Base-by-base conservation (phyloP, 176 grass and related monocot genomes). In the Luzula sylvatica region DNA sequence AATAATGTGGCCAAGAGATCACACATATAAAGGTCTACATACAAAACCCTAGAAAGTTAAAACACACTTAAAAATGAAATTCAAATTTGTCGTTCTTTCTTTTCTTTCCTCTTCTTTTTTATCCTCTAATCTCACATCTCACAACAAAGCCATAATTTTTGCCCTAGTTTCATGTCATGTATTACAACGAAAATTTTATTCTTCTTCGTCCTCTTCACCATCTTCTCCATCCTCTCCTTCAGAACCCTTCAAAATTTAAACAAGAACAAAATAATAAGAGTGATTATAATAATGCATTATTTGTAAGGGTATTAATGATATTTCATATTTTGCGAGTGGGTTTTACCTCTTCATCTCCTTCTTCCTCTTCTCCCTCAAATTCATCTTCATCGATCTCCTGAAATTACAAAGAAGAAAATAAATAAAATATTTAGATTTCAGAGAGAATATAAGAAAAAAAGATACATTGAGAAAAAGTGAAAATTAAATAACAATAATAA, bases 351-450 rank as follows among this genome's bases (percentile, higher is more conserved):
- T 95, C 89, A 2, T 89, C 80, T 7, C 9, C 30, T 3, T 89
- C 86, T 0, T 87, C 90, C 0, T 88, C 84, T 38, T 76, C 84
- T 40, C 52, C 75, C 44, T 73, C 78, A 73, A 86, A 77, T 54
- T 86, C 74, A 14, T 61, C 76, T 73, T 89, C 74, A 65, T 78
- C 90, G 70, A 72, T 60, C 70, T 96, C 84, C 84, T 96, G 66
- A 54, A 70, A 50, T 2, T 7, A 73, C 5, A 75, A 12, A 53
- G 8, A 51, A 71, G 25, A 13, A 18, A 17, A 18, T 8, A 20
- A 43, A 64, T 41, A 25, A 7, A 69, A 47, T 23, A 39, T 50
- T 25, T 14, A 66, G 11, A 55, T 20, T 11, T 43, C 49, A 7
- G 50, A 69, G 16, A 66, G 1, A 3, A 46, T 7, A 35, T 7